Percentiles rank a stretch among this genome's conserved stretches.
These are phyloP conservation scores for Austroboletus novae-zelandiae DNA, from an alignment of 1,284 basidiomycete genomes.

Conservation along the genomic window DNA sequence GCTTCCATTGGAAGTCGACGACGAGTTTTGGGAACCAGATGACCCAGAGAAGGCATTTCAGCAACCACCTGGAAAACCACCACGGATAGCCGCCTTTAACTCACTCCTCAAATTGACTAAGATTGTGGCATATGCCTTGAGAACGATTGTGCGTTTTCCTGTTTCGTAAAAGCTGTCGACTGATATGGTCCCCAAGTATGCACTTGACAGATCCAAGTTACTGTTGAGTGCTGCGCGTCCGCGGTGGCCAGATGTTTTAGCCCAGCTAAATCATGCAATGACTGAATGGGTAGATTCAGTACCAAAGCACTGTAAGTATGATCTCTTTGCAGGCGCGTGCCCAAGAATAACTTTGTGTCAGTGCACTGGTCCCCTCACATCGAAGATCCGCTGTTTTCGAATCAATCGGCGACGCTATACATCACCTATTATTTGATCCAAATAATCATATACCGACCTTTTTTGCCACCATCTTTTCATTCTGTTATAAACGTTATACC, in stretches of 20 bases:
- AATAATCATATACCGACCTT: constrained; percentile 76
- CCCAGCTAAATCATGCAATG: constrained; percentile 67
- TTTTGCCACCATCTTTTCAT: constrained; percentile 49
- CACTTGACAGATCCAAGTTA: constrained; percentile 62
- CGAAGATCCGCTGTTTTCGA: constrained; percentile 52
- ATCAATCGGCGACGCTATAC: constrained; percentile 68
- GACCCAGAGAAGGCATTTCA: constrained; percentile 49
- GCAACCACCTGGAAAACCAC: constrained; percentile 66
- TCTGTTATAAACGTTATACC: constrained; percentile 22
- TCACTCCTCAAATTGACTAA: constrained; percentile 68
- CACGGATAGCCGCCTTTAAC: constrained; percentile 62
- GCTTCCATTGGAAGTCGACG: constrained; percentile 79
- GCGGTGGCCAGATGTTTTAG: constrained; percentile 63
- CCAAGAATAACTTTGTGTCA: constrained; percentile 27
- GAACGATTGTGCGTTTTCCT: constrained; percentile 55
- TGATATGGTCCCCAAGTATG: constrained; percentile 53
- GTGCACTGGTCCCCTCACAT: constrained; percentile 69
- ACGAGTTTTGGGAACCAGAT: constrained; percentile 76
- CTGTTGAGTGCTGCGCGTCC: constrained; percentile 47
- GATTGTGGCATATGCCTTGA: constrained; percentile 67
- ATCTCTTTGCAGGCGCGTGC: neutral
- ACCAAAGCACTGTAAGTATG: constrained; percentile 63
- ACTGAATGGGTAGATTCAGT: constrained; percentile 71
- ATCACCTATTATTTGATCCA: constrained; percentile 67
- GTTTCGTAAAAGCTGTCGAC: constrained; percentile 3